Conservation (phyloP, 129 eudicot species). For the Helichrysum umbraculigerum region DNA sequence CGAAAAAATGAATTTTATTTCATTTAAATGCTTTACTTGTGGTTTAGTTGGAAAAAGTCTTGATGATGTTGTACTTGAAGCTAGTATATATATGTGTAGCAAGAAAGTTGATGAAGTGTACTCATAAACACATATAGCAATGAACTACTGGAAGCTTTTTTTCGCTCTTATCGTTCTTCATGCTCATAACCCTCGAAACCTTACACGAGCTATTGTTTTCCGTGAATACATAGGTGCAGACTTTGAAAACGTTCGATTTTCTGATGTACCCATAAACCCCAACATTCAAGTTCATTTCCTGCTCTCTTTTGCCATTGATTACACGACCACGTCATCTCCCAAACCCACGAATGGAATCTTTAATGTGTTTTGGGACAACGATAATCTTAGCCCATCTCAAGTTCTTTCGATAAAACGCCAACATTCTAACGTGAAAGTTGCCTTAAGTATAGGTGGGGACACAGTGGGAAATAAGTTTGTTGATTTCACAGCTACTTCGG, state of each 20-base stretch:
- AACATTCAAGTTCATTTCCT: conserved; percentile 42
- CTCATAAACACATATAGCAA: conserved; percentile 3
- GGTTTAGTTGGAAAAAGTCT: conserved; percentile 20
- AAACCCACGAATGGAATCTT: conserved; percentile 47
- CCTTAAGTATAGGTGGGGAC: conserved; percentile 53
- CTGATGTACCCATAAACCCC: conserved; percentile 50
- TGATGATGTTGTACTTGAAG: neutral
- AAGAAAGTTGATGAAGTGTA: neutral
- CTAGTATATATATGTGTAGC: conserved; percentile 22
- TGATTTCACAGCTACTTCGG: conserved; percentile 28
- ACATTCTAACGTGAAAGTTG: conserved; percentile 43
- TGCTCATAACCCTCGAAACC: conserved; percentile 18
- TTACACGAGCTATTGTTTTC: conserved; percentile 28
- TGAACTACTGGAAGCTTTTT: conserved; percentile 27
- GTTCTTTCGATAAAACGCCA: conserved; percentile 39
- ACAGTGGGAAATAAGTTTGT: conserved; percentile 26
- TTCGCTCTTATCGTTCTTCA: conserved; percentile 27
- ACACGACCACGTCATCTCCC: conserved; percentile 31
- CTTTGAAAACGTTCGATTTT: conserved; percentile 37
- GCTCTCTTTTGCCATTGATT: conserved; percentile 51
- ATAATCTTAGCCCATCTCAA: conserved; percentile 43
- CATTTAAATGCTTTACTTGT: neutral
- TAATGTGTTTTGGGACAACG: conserved; percentile 41
- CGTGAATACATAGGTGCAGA: conserved; percentile 54
- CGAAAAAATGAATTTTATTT: conserved; percentile 1